Evolutionary conservation across 1,284 basidiomycete species (phyloP).

Genomic region (Gymnopus androsaceus): DNA sequence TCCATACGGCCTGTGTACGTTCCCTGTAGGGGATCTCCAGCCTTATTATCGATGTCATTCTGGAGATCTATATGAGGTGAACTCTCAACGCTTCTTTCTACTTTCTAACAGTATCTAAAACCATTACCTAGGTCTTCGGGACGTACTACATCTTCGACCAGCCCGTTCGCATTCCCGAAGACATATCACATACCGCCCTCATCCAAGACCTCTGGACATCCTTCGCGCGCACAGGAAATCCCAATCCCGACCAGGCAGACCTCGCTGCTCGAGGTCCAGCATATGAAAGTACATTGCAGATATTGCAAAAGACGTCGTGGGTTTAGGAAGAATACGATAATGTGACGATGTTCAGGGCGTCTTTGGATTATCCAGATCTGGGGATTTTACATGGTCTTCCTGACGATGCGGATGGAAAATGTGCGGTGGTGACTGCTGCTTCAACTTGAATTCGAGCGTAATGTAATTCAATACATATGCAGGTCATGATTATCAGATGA

Average conservation of each 20-base stretch:
- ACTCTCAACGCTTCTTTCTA: background rate
- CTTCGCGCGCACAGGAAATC: slow-evolving; percentile 42
- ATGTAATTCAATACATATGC: no score
- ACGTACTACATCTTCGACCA: slow-evolving; percentile 16
- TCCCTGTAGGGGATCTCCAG: slow-evolving; percentile 15
- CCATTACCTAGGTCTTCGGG: slow-evolving; percentile 8
- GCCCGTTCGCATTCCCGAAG: slow-evolving; percentile 9
- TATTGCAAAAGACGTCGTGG: slow-evolving; percentile 3
- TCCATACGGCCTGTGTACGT: slow-evolving; percentile 15
- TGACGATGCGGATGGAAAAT: slow-evolving; percentile 11
- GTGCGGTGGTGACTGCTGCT: slow-evolving; percentile 9
- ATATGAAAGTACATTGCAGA: slow-evolving; percentile 9
- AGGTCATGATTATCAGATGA: no score
- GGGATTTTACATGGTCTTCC: background rate
- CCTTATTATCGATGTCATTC: slow-evolving; percentile 19
- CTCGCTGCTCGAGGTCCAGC: slow-evolving; percentile 33
- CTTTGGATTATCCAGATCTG: slow-evolving; percentile 14
- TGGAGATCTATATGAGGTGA: slow-evolving; percentile 18
- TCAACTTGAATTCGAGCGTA: no score
- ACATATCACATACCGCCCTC: slow-evolving; percentile 14
- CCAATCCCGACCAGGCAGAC: slow-evolving; percentile 39
- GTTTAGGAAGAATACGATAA: slow-evolving; percentile 10
- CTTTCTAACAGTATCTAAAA: background rate
- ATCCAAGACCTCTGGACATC: slow-evolving; percentile 38
- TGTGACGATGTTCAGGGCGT: background rate